Base-by-base conservation (phyloP, 306 rosid species). In the Malus sylvestris region DNA sequence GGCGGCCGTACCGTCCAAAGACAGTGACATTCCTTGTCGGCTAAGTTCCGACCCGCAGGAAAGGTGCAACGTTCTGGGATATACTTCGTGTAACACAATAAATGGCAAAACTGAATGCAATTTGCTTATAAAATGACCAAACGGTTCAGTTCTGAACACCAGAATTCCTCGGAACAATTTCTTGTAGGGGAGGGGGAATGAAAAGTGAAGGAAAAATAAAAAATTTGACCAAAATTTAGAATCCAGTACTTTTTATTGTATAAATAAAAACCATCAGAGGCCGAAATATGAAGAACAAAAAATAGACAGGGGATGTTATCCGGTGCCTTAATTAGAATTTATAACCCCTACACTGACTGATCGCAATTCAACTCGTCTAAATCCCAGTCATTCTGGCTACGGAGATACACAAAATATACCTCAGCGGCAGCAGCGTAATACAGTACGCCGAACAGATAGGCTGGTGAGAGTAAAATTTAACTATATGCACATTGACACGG, bases 401-500 rank as follows among this genome's bases (percentile, higher is more conserved):
- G 61, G 61, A 42, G 73, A 72, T 57, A 58, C 77, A 76, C 15
- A 64, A 80, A 74, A 80, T 62, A 71, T 71, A 67, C 76, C 86
- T 71, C 86, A 74, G 73, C 35, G 75, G 80, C 79, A 58, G 77
- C 76, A 77, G 20, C 55, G 55, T 83, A 78, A 73, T 51, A 51
- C 57, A 45, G 45, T 78, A 76, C 9, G 10, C 75, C 74, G 14
- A 20, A 78, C 49, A 62, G 78, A 68, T 27, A 77, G 83, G 75
- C 81, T 64, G 84, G 76, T 65, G 52, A 82, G 63, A 2, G 3
- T 51, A 19, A 65, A 58, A 66, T 23, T 80, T 11, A 78, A 80
- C 89, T 79, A 88, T 84, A 81, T 89, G 87, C 96, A 90, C 97
- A 90, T 72, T 60, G 61, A 77, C 79, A 76, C 82, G 20, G 22